Evolutionary conservation across 352 stramenopile genomes (phyloP).

Genomic region (Pythium oligandrum): DNA sequence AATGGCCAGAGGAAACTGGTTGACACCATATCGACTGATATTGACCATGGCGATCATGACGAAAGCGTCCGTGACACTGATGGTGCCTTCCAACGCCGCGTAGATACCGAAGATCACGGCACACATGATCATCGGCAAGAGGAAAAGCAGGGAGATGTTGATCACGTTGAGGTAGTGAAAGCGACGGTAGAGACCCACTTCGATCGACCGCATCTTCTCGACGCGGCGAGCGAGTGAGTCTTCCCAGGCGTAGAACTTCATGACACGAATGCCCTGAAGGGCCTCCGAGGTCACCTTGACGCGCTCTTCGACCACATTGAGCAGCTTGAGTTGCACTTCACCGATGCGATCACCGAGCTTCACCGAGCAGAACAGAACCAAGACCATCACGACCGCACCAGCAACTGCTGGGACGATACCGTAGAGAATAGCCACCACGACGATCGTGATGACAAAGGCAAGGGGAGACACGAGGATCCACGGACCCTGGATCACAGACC

Average conservation of each 20-base stretch:
- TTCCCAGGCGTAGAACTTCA: conserved; percentile 91
- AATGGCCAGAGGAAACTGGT: conserved; percentile 24
- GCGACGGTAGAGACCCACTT: conserved; percentile 38
- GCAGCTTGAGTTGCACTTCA: conserved; percentile 16
- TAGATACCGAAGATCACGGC: conserved; percentile 38
- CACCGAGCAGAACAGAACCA: conserved; percentile 17
- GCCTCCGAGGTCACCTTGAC: conserved; percentile 93
- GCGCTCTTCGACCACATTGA: conserved; percentile 39
- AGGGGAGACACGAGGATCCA: conserved; percentile 26
- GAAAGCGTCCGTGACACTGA: conserved; percentile 48
- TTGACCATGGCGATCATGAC: conserved; percentile 57
- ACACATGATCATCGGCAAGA: conserved; percentile 38
- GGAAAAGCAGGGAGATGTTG: conserved; percentile 52
- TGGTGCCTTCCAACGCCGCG: conserved; percentile 24
- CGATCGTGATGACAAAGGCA: conserved; percentile 25
- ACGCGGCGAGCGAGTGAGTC: conserved; percentile 42
- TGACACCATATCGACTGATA: conserved; percentile 37
- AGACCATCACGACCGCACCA: conserved; percentile 14
- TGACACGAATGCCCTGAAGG: conserved; percentile 81
- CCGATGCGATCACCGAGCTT: conserved; percentile 16
- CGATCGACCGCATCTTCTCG: conserved; percentile 28
- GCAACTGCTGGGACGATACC: conserved; percentile 12
- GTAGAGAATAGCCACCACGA: conserved; percentile 26
- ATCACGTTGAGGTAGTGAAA: conserved; percentile 59
- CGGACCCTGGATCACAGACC: conserved; percentile 22